Evolutionary conservation across 2,329 filamentous ascomycete species (phyloP).

Genomic region (Aspergillus floridensis): DNA sequence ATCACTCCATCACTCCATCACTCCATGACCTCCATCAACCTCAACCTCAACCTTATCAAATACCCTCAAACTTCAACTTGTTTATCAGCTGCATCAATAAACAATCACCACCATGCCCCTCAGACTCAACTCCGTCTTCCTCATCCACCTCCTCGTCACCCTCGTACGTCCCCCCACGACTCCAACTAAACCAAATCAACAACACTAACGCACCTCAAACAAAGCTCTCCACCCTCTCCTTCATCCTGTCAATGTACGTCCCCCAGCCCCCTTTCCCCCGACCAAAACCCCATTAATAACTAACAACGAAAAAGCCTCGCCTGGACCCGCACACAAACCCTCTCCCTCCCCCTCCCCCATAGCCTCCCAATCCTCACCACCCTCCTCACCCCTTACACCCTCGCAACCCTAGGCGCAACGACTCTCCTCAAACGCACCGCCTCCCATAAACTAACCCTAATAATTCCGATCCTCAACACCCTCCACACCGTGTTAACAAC

Average conservation of each 20-base stretch:
- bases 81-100: too few relatives aligned
- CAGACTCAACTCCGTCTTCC: neutral
- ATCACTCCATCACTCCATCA: too few relatives aligned
- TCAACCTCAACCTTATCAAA: neutral
- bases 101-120: neutral
- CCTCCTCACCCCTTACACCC: slow-evolving; percentile 17
- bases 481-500: slow-evolving; percentile 28
- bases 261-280: neutral
- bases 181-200: too few relatives aligned
- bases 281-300: neutral
- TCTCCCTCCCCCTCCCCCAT: slow-evolving; percentile 24
- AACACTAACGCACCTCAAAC: too few relatives aligned
- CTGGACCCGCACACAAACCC: slow-evolving; percentile 23
- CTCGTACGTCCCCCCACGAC: neutral
- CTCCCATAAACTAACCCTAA: neutral
- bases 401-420: slow-evolving; percentile 9
- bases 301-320: slow-evolving; percentile 21
- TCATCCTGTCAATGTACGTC: slow-evolving; percentile 8
- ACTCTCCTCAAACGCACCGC: slow-evolving; percentile 4
- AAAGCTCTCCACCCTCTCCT: neutral
- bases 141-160: neutral
- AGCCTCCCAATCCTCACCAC: slow-evolving; percentile 25
- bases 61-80: neutral
- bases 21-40: neutral
- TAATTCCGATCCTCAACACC: slow-evolving; percentile 15